These are phyloP conservation scores for Tetrapisispora fleetii DNA, from an alignment of 805 yeast genomes.

Conservation along the genomic window DNA sequence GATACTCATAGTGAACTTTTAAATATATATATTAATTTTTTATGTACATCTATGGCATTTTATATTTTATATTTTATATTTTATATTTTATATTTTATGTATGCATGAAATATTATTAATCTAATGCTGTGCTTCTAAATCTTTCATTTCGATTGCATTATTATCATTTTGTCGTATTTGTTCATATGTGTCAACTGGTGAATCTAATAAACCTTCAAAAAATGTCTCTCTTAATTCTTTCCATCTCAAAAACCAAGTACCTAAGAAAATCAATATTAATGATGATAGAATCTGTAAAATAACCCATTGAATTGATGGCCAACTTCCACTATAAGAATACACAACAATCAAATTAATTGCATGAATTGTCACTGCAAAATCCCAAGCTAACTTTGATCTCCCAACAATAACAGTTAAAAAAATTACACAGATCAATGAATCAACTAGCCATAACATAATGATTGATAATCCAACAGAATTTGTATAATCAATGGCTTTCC, in stretches of 20 bases:
- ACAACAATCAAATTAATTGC: conserved; percentile 64
- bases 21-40: no score
- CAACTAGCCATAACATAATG: conserved; percentile 69
- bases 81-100: not conserved
- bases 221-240: conserved; percentile 81
- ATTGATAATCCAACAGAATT: conserved; percentile 75
- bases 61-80: not conserved
- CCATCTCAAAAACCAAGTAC: conserved; percentile 90
- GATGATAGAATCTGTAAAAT: conserved; percentile 60
- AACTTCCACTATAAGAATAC: conserved; percentile 50
- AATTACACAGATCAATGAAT: conserved; percentile 70
- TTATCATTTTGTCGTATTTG: not conserved
- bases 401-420: conserved; percentile 85
- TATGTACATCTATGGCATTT: not conserved
- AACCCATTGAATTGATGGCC: conserved; percentile 88
- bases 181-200: conserved; percentile 8
- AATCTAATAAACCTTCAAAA: conserved; percentile 71
- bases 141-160: conserved; percentile 9
- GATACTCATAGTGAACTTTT: no score
- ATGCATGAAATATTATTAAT: not conserved
- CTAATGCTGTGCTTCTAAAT: conserved; percentile 9
- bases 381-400: conserved; percentile 89
- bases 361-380: conserved; percentile 90
- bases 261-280: conserved; percentile 59
- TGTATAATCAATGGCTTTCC: conserved; percentile 63